Conservation (phyloP, 164 flowering plant genomes). For the Macadamia integrifolia region DNA sequence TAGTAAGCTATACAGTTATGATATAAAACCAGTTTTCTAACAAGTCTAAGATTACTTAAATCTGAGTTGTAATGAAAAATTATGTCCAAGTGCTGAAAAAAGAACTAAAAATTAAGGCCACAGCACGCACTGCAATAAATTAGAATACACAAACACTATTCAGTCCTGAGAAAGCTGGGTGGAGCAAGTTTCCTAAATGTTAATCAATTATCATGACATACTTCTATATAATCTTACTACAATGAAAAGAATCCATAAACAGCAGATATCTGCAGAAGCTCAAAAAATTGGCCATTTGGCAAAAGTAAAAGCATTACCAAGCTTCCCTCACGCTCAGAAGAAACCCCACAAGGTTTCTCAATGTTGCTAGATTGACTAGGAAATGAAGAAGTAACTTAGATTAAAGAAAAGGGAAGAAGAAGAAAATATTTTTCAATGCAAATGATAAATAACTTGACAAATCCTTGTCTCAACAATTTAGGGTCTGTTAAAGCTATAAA, state of each 20-base stretch:
- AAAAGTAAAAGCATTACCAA: slow-evolving; percentile 37
- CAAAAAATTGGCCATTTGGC: neutral
- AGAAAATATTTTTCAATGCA: too few species aligned
- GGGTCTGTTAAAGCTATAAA: too few species aligned
- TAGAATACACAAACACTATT: slow-evolving; percentile 7
- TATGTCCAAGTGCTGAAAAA: too few species aligned
- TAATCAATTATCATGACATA: neutral
- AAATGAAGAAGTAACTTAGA: slow-evolving; percentile 14
- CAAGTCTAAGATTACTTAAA: too few species aligned
- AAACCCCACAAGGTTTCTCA: slow-evolving; percentile 18
- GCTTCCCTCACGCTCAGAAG: slow-evolving; percentile 47
- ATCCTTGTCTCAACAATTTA: too few species aligned
- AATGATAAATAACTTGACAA: too few species aligned
- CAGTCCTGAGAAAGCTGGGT: neutral
- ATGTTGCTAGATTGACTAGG: slow-evolving; percentile 18
- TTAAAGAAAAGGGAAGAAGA: too few species aligned
- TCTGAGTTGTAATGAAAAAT: too few species aligned
- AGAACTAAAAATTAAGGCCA: too few species aligned
- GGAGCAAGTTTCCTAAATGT: neutral
- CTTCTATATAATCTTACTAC: neutral
- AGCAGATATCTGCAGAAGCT: neutral
- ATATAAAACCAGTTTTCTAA: too few species aligned
- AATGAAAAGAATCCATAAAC: neutral
- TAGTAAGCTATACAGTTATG: too few species aligned
- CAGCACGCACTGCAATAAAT: slow-evolving; percentile 54